Base-by-base conservation (phyloP, 2,329 filamentous ascomycete species). In the Rutstroemia sydowiana region DNA sequence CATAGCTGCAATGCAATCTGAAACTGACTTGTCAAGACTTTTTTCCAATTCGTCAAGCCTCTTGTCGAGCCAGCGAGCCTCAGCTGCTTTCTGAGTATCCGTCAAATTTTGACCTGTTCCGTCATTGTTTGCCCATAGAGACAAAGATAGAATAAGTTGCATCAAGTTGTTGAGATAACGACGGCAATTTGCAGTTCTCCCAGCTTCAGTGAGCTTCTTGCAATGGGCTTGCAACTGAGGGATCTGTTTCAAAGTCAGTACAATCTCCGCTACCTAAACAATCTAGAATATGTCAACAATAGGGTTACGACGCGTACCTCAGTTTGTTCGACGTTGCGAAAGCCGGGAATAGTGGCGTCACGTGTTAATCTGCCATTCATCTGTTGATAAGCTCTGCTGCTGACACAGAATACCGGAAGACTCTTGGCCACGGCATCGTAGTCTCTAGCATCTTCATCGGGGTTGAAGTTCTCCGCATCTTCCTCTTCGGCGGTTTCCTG, bases 331-430 rank as follows among this genome's bases (percentile, higher is more conserved):
- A 68, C 37, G 3, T 68, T 64, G 1, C 65, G 63, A 61, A 84
- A 86, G 0, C 81, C 80, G 11, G 71, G 66, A 2, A 79, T 70
- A 10, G 67, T 58, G 1, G 69, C 66, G 48, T 85, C 81, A 40
- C 76, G 75, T 48, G 69, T 63, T 8, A 84, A 61, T 3, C 77
- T 71, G 1, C 76, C 78, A 36, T 71, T 69, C n/a, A 85, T 65
- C 58, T 81, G 79, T 58, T 86, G 81, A 49, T 83, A 86, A 0
- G 76, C 81, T 41, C 76, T 70, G 43, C 76, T 78, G 52, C 78
- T 82, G 14, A 85, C 77, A 55, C 81, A 85, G 60, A 84, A 87
- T 1, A 86, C 81, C 0, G 80, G 76, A 0, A 87, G 68, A 0
- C 69, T 71, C 8, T 64, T 64, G 0, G 77, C 79, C 7, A 84